phyloP scores from a whole-genome alignment of 1,139 yeast genomes.

The Protomyces inundatus region DNA sequence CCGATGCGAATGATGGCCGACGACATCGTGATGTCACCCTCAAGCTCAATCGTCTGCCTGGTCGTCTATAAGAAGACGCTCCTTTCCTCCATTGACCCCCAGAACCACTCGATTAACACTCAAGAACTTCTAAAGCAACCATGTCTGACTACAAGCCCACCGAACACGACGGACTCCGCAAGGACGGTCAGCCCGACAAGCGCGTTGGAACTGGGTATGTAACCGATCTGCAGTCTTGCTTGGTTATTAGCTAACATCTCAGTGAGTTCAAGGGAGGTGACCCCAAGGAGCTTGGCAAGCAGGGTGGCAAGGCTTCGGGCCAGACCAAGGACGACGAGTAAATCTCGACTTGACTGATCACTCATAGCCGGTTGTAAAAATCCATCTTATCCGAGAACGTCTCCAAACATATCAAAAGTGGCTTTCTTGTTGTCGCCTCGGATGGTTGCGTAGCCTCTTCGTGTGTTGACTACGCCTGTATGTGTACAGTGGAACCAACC shows the following conservation, averaged over 20 bases:
- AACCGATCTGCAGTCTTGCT: background rate
- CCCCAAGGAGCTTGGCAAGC: constrained; percentile 26
- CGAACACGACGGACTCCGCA: constrained; percentile 26
- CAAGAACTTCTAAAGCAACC: background rate
- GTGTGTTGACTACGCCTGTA: no score
- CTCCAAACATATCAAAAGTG: no score
- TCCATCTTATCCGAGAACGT: no score
- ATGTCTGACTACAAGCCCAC: constrained; percentile 27
- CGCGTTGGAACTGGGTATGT: constrained; percentile 22
- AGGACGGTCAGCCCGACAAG: constrained; percentile 27
- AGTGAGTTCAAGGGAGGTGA: constrained; percentile 24
- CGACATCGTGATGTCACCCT: background rate
- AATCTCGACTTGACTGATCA: background rate
- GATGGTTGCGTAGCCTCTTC: no score
- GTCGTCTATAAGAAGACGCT: background rate
- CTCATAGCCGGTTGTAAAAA: no score
- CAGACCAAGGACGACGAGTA: background rate
- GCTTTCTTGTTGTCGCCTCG: no score
- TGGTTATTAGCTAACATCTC: background rate
- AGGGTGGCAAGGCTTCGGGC: constrained; percentile 25
- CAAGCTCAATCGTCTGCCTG: background rate
- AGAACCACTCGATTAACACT: background rate
- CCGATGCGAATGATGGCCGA: background rate
- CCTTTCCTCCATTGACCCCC: background rate
- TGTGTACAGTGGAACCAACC: no score